Conservation (phyloP, 2,329 filamentous ascomycete genomes). For the Alternaria atra region DNA sequence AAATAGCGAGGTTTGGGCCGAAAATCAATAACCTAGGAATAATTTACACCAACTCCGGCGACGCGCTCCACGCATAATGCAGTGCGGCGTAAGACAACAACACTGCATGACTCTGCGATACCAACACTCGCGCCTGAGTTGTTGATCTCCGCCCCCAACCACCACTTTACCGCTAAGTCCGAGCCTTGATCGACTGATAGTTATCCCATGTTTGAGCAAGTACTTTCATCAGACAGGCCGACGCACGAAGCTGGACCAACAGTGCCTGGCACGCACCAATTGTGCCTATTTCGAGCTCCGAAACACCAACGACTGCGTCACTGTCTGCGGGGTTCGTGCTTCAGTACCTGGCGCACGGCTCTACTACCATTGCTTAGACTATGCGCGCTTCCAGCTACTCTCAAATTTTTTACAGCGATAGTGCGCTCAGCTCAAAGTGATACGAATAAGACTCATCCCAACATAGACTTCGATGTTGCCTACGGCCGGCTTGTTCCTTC, state of each 20-base stretch:
- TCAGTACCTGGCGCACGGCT: neutral
- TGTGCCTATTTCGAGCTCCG: slow-evolving; percentile 2
- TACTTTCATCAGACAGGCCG: neutral
- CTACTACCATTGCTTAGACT: neutral
- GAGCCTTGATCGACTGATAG: neutral
- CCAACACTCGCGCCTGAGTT: slow-evolving; percentile 1
- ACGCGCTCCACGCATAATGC: neutral
- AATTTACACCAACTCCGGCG: slow-evolving; percentile 6
- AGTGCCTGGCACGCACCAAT: neutral
- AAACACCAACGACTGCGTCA: neutral
- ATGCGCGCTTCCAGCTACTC: neutral
- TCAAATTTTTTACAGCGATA: slow-evolving; percentile 1
- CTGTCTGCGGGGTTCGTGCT: slow-evolving; percentile 1
- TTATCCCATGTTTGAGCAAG: neutral
- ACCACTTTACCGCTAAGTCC: neutral
- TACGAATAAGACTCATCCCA: slow-evolving; percentile 1
- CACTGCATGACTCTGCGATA: neutral
- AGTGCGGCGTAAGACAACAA: slow-evolving; percentile 2
- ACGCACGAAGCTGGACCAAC: neutral
- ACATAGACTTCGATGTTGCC: slow-evolving; percentile 17
- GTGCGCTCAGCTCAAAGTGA: neutral
- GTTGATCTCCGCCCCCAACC: slow-evolving; percentile 2
- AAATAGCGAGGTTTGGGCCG: slow-evolving; percentile 16
- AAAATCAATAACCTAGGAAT: neutral
- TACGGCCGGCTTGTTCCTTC: slow-evolving; percentile 30